A percentile compares a stretch with the other conserved stretches of the same genome.
Conservation (phyloP, 164 flowering plant species). For the Protea cynaroides region DNA sequence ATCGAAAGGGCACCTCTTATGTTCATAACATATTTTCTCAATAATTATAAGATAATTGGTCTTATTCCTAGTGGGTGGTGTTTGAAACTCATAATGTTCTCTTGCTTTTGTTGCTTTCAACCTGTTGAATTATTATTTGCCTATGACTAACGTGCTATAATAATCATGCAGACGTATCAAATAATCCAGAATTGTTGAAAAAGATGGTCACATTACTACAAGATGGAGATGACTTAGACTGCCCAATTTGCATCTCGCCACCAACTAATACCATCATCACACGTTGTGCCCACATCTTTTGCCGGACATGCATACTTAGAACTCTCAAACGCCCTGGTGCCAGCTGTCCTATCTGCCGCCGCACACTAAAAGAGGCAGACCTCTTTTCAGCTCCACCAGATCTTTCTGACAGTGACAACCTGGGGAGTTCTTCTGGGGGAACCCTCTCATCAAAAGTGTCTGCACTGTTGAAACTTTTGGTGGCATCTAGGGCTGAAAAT, state of each 20-base stretch:
- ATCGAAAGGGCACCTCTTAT: no score
- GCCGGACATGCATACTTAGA: constrained; percentile 66
- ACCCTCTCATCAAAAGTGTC: constrained; percentile 56
- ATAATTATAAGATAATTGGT: no score
- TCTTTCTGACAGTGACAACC: constrained; percentile 16
- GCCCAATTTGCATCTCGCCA: constrained; percentile 86
- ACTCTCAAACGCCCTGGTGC: constrained; percentile 46
- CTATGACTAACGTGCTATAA: not conserved
- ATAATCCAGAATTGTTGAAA: constrained; percentile 65
- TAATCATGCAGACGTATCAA: constrained; percentile 59
- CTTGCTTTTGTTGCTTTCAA: not conserved
- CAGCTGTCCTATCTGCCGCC: constrained; percentile 81
- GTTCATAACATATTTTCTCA: no score
- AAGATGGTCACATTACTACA: constrained; percentile 62
- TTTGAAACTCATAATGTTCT: not conserved
- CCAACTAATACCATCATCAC: constrained; percentile 62
- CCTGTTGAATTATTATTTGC: not conserved
- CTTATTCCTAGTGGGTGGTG: no score
- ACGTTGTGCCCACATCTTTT: constrained; percentile 80
- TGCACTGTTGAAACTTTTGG: constrained; percentile 55
- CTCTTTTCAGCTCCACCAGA: constrained; percentile 70
- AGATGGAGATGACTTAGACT: constrained; percentile 87
- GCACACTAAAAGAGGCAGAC: constrained; percentile 52
- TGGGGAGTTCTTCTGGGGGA: constrained; percentile 11
- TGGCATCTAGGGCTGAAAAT: constrained; percentile 35